These are phyloP conservation scores for Xylaria intraflava DNA, from an alignment of 495 filamentous ascomycete species.

Conservation along the genomic window DNA sequence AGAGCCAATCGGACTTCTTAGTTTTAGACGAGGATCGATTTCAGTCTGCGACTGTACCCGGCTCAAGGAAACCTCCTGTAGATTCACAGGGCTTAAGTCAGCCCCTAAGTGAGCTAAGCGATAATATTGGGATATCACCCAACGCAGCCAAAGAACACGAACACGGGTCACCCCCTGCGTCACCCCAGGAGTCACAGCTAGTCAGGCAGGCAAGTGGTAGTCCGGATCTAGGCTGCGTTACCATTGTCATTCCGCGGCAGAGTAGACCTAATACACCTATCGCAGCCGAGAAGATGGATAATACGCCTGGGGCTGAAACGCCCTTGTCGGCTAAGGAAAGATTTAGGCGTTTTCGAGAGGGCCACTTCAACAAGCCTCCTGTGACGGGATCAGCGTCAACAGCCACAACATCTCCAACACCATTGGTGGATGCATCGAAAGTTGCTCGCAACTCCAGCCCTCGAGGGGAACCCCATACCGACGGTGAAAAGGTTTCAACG, in stretches of 20 bases:
- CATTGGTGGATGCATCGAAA: background rate
- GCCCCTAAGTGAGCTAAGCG: slow-evolving; percentile 17
- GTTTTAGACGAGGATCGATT: slow-evolving; percentile 18
- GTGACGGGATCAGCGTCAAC: background rate
- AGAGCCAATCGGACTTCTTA: slow-evolving; percentile 14
- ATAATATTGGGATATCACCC: slow-evolving; percentile 12
- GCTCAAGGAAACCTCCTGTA: background rate
- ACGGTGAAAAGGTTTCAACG: slow-evolving; percentile 1
- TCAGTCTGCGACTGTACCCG: slow-evolving; percentile 15
- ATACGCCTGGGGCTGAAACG: background rate
- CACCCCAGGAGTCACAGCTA: slow-evolving; percentile 2
- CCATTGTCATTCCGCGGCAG: background rate
- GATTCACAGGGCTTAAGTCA: slow-evolving; percentile 13
- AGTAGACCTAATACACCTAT: background rate
- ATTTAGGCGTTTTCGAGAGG: slow-evolving; percentile 17
- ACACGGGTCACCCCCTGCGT: slow-evolving; percentile 6
- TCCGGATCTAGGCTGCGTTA: background rate
- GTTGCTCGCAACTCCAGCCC: background rate
- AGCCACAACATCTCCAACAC: background rate
- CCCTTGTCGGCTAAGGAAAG: slow-evolving; percentile 27
- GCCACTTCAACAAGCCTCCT: slow-evolving; percentile 10
- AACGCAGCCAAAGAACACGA: slow-evolving; percentile 6
- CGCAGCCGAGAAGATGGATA: slow-evolving; percentile 19
- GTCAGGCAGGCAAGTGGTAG: background rate
- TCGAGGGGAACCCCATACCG: background rate